Conservation (phyloP, 257 asterid species). For the Anisodus acutangulus region DNA sequence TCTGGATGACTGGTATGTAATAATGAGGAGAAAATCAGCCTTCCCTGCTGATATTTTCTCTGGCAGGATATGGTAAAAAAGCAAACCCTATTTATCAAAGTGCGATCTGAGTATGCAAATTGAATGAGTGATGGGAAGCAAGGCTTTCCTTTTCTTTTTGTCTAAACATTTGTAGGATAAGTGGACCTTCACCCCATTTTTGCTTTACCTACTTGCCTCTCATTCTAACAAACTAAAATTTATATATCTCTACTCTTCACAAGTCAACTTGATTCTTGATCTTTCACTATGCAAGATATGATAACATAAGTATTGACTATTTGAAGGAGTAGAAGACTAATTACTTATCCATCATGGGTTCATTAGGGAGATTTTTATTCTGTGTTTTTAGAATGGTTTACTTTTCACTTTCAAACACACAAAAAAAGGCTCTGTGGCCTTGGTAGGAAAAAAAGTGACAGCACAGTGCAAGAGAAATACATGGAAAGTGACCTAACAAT, state of each 20-base stretch:
- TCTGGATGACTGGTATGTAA: slow-evolving; percentile 4
- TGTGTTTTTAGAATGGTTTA: background rate
- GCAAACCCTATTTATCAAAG: slow-evolving; percentile 24
- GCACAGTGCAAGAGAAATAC: slow-evolving; percentile 22
- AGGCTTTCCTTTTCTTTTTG: slow-evolving; percentile 33
- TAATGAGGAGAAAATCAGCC: slow-evolving; percentile 31
- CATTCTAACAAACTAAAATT: background rate
- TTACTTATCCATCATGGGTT: background rate
- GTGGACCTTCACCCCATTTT: slow-evolving; percentile 36
- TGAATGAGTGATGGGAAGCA: slow-evolving; percentile 36
- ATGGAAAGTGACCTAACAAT: slow-evolving; percentile 44
- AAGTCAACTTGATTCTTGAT: background rate
- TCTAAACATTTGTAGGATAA: slow-evolving; percentile 36
- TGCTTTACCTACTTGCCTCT: slow-evolving; percentile 27
- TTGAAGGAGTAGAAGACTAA: background rate
- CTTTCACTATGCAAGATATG: background rate
- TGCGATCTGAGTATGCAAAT: slow-evolving; percentile 44
- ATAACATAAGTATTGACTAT: background rate
- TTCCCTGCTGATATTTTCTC: slow-evolving; percentile 20
- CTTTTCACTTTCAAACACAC: background rate
- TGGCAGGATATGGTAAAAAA: slow-evolving; percentile 17
- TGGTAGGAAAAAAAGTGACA: slow-evolving; percentile 26
- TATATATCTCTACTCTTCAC: background rate
- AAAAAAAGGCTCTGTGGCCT: background rate
- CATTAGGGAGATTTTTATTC: background rate